Percentiles rank a stretch among this genome's conserved stretches.
phyloP scores from a whole-genome alignment of 1,284 basidiomycete species.

The Cutaneotrichosporon cutaneum region DNA sequence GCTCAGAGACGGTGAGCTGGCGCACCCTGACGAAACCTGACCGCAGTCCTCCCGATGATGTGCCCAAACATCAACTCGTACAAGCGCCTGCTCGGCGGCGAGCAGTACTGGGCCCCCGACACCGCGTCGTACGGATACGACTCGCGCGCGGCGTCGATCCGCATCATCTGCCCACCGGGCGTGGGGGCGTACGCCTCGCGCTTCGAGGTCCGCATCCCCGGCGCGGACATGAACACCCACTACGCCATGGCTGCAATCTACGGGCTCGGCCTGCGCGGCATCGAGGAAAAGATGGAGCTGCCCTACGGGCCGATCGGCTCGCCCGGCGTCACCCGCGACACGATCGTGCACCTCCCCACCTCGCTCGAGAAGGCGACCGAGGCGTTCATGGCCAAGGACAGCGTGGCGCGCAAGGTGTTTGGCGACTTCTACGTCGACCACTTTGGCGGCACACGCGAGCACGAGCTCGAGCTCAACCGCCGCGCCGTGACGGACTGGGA shows the following conservation, averaged over 20 bases:
- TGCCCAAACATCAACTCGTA: slow-evolving; percentile 97
- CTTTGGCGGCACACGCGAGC: slow-evolving; percentile 84
- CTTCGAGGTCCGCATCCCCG: slow-evolving; percentile 88
- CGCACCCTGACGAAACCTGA: neutral
- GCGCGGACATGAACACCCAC: slow-evolving; percentile 87
- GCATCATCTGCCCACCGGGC: slow-evolving; percentile 86
- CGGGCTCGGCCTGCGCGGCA: slow-evolving; percentile 79
- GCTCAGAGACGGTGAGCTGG: slow-evolving; percentile 71
- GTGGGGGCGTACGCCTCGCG: slow-evolving; percentile 76
- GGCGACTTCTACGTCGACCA: slow-evolving; percentile 91
- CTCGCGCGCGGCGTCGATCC: slow-evolving; percentile 83
- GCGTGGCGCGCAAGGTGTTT: slow-evolving; percentile 80
- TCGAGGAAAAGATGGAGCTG: slow-evolving; percentile 70
- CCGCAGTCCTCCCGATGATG: slow-evolving; percentile 57
- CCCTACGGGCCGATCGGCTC: slow-evolving; percentile 67
- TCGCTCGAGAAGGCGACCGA: slow-evolving; percentile 76
- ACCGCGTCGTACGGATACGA: slow-evolving; percentile 87
- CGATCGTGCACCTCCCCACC: slow-evolving; percentile 68
- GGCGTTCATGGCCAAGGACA: slow-evolving; percentile 72
- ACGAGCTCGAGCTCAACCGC: slow-evolving; percentile 82
- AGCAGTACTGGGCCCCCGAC: slow-evolving; percentile 91
- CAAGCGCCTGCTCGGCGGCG: slow-evolving; percentile 92
- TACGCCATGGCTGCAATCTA: slow-evolving; percentile 84
- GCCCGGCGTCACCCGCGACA: slow-evolving; percentile 47
- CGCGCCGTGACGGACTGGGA: slow-evolving; percentile 92